These are phyloP conservation scores for Botrytis fragariae DNA, from an alignment of 2,329 filamentous ascomycete genomes.

Conservation along the genomic window DNA sequence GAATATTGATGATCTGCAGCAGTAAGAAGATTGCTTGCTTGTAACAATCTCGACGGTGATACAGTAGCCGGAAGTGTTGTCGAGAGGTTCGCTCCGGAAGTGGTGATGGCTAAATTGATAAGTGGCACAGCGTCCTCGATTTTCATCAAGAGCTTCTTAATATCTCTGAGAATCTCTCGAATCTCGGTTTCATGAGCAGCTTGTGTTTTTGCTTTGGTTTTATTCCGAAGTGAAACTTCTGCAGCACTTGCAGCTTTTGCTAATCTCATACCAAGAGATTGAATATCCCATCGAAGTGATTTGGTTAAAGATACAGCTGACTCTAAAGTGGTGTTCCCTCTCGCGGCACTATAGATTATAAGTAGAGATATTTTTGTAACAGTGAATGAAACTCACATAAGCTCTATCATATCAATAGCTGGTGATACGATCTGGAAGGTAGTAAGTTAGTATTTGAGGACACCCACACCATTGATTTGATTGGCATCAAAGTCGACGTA, in stretches of 20 bases:
- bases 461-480: background rate
- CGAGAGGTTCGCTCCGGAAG: conserved; percentile 83
- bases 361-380: conserved; percentile 39
- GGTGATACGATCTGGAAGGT: conserved; percentile 74
- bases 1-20: conserved; percentile 83
- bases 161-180: conserved; percentile 67
- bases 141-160: conserved; percentile 68
- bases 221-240: conserved; percentile 48
- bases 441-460: background rate
- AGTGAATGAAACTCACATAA: conserved; percentile 59
- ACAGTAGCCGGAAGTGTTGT: conserved; percentile 77
- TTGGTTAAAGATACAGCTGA: conserved; percentile 82
- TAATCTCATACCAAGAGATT: conserved; percentile 71
- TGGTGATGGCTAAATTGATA: conserved; percentile 90
- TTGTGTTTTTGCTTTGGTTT: conserved; percentile 48
- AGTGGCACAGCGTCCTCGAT: conserved; percentile 92
- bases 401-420: conserved; percentile 86
- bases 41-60: conserved; percentile 84
- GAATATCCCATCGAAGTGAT: conserved; percentile 78
- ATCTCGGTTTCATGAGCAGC: conserved; percentile 63
- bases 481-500: conserved; percentile 40
- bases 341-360: conserved; percentile 52
- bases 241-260: conserved; percentile 65
- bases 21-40: conserved; percentile 88
- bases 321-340: conserved; percentile 78